Evolutionary conservation across 176 grass and related monocot species (phyloP).

Genomic region (Puya raimondii): DNA sequence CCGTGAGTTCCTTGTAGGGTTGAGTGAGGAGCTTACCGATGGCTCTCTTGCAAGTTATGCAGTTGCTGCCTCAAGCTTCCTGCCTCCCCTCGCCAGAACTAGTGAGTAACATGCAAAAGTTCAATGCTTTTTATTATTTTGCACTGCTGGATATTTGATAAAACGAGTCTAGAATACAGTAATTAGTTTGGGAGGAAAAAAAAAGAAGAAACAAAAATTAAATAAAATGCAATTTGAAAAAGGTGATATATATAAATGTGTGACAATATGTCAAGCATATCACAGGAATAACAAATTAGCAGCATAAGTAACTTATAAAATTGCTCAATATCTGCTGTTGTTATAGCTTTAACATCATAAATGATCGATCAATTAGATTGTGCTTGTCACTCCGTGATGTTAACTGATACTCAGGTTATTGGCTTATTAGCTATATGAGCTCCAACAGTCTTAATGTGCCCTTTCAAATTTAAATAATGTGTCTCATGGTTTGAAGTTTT

Average conservation of each 20-base stretch:
- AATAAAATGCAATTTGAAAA: background rate
- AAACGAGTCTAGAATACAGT: background rate
- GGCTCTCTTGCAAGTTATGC: conserved; percentile 47
- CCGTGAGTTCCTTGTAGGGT: conserved; percentile 8
- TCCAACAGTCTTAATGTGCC: too few relatives aligned
- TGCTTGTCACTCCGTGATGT: too few relatives aligned
- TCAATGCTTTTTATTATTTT: background rate
- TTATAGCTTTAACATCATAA: too few relatives aligned
- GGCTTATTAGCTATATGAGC: too few relatives aligned
- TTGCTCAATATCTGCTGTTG: too few relatives aligned
- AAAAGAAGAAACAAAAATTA: background rate
- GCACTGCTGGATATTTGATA: background rate
- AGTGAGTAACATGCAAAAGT: conserved; percentile 14
- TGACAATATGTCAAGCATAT: too few relatives aligned
- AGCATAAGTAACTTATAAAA: too few relatives aligned
- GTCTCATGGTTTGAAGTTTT: too few relatives aligned
- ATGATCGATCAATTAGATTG: too few relatives aligned
- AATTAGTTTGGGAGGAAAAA: background rate
- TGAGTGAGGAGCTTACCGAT: conserved; percentile 29
- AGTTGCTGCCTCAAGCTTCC: conserved; percentile 53
- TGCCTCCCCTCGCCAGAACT: conserved; percentile 59
- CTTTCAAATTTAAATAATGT: too few relatives aligned
- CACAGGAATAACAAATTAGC: too few relatives aligned
- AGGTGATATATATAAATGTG: background rate
- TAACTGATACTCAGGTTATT: too few relatives aligned